A percentile compares a stretch with the other conserved stretches of the same genome.
phyloP scores from a whole-genome alignment of 768 basidiomycete species.

The Jaapia argillacea region DNA sequence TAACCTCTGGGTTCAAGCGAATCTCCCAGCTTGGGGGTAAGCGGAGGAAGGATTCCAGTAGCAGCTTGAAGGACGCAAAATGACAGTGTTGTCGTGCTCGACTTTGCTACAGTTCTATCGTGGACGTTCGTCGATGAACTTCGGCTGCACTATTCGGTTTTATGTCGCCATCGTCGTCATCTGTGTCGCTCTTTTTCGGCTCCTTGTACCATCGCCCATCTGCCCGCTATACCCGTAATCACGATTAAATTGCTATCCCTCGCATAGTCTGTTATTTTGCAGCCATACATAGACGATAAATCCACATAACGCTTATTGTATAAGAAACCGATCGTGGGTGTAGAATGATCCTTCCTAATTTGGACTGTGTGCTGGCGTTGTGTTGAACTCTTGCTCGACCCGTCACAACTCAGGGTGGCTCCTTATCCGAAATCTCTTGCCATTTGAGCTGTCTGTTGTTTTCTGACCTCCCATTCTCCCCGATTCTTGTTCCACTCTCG shows the following conservation, averaged over 20 bases:
- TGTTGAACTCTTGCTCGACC: no score
- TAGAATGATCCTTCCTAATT: no score
- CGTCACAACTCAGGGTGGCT: no score
- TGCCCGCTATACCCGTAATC: slow-evolving; percentile 15
- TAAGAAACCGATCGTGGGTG: no score
- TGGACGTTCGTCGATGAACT: neutral
- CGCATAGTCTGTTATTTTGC: no score
- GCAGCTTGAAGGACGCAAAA: slow-evolving; percentile 32
- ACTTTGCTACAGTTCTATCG: neutral
- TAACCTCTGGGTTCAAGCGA: slow-evolving; percentile 46
- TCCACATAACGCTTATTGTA: no score
- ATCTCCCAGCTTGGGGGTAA: slow-evolving; percentile 32
- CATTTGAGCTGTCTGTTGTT: no score
- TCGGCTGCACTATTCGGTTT: neutral
- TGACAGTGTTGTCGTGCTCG: slow-evolving; percentile 7
- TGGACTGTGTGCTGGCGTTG: no score
- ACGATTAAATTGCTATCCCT: slow-evolving; percentile 5
- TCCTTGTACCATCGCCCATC: neutral
- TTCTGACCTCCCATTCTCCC: no score
- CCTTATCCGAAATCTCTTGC: no score
- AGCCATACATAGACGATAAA: no score
- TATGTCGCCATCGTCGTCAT: neutral
- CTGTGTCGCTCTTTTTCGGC: neutral
- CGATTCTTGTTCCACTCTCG: no score
- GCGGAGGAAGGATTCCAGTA: slow-evolving; percentile 43